Evolutionary conservation across 108 stramenopile genomes (phyloP).

Genomic region (Nitzschia inconspicua): DNA sequence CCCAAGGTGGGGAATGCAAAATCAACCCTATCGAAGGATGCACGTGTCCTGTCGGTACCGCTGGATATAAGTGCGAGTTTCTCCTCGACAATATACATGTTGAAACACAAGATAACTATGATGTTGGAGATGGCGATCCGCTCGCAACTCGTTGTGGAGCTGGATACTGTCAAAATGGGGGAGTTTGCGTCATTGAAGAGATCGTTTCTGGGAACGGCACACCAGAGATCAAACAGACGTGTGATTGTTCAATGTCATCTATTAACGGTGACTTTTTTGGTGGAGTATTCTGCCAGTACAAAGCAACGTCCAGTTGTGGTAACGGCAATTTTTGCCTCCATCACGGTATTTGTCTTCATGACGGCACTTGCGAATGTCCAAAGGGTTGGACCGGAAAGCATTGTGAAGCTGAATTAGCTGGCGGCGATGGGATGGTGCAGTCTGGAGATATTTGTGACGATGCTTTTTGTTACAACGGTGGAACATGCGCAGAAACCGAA

Average conservation of each 20-base stretch:
- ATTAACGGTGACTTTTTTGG: too few relatives aligned
- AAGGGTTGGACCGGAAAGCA: slow-evolving; percentile 31
- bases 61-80: slow-evolving; percentile 29
- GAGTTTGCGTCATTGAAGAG: slow-evolving; percentile 5
- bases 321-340: background rate
- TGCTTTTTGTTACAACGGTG: slow-evolving; percentile 44
- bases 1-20: slow-evolving; percentile 3
- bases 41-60: background rate
- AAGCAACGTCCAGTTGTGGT: slow-evolving; percentile 8
- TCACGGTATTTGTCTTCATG: background rate
- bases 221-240: slow-evolving; percentile 1
- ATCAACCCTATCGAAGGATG: slow-evolving; percentile 8
- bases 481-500: slow-evolving; percentile 16
- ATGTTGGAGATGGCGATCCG: background rate
- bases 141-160: slow-evolving; percentile 8
- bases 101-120: background rate
- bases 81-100: background rate
- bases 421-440: background rate
- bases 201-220: slow-evolving; percentile 1
- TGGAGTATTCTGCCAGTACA: slow-evolving; percentile 34
- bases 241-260: slow-evolving; percentile 26
- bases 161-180: slow-evolving; percentile 27
- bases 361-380: slow-evolving; percentile 30
- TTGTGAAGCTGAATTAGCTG: slow-evolving; percentile 25
- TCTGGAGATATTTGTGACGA: slow-evolving; percentile 26